Evolutionary conservation across 2,329 filamentous ascomycete species (phyloP).

Genomic region (Catunica adiposa): DNA sequence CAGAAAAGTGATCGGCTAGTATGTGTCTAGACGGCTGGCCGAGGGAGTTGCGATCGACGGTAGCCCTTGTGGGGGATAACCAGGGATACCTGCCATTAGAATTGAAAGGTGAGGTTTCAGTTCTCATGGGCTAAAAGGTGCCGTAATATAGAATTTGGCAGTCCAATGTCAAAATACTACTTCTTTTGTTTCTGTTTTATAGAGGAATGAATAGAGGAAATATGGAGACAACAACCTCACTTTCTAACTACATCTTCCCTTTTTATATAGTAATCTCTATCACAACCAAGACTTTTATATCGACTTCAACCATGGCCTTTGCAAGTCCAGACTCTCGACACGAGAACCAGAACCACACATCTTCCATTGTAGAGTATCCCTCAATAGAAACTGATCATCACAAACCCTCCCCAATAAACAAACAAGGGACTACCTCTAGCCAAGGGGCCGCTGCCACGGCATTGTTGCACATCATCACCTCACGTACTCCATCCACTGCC

Average conservation of each 20-base stretch:
- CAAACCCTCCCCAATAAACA: background rate
- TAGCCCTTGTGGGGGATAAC: background rate
- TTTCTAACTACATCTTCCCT: background rate
- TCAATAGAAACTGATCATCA: background rate
- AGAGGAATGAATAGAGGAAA: background rate
- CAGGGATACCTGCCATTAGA: background rate
- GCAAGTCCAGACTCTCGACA: background rate
- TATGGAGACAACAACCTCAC: background rate
- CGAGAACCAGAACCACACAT: background rate
- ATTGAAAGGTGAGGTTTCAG: background rate
- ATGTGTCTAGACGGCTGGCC: background rate
- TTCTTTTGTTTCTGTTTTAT: background rate
- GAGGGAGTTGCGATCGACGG: constrained; percentile 1
- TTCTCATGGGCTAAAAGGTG: background rate
- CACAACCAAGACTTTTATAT: background rate
- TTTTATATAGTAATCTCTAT: background rate
- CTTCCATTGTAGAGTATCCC: background rate
- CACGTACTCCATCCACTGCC: background rate
- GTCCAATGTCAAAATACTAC: no score
- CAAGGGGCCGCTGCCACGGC: background rate
- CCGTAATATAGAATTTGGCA: background rate
- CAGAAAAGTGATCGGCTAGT: constrained; percentile 1
- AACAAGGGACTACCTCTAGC: background rate
- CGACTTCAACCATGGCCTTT: background rate
- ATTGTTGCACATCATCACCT: background rate